Evolutionary conservation across 495 filamentous ascomycete species (phyloP).

Genomic region (Aspergillus hancockii): DNA sequence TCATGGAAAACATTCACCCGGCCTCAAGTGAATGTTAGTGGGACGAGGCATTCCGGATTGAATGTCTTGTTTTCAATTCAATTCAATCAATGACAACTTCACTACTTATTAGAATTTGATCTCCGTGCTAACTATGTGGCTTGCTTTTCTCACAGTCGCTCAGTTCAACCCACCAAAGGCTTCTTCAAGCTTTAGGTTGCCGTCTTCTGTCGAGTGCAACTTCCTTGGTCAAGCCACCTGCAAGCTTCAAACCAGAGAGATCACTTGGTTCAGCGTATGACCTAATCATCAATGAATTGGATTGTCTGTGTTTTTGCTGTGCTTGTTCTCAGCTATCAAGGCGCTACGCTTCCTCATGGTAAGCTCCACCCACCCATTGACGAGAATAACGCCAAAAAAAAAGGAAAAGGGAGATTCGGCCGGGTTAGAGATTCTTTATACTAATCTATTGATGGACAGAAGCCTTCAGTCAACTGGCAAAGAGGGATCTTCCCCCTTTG

Average conservation of each 20-base stretch:
- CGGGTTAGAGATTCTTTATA: neutral
- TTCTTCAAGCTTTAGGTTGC: too few relatives aligned
- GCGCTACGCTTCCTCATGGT: conserved; percentile 18
- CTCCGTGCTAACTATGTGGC: neutral
- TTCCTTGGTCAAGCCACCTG: neutral
- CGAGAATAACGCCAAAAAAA: neutral
- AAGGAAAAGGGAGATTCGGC: neutral
- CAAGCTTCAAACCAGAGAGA: neutral
- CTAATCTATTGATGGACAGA: neutral
- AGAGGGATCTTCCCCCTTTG: conserved; percentile 9
- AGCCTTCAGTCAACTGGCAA: neutral
- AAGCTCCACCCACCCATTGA: neutral
- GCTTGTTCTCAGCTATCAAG: conserved; percentile 15
- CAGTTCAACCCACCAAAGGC: too few relatives aligned
- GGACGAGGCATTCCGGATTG: neutral
- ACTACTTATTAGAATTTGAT: neutral
- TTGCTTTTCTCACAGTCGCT: too few relatives aligned
- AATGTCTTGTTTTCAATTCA: neutral
- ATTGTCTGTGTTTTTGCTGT: conserved; percentile 8
- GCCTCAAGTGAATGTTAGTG: neutral
- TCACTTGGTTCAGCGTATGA: neutral
- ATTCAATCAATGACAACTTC: neutral
- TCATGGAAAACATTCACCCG: neutral
- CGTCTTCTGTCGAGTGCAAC: neutral
- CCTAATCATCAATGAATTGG: conserved; percentile 17